Conservation (phyloP, 2,329 filamentous ascomycete species). For the Diaporthe citrichinensis region DNA sequence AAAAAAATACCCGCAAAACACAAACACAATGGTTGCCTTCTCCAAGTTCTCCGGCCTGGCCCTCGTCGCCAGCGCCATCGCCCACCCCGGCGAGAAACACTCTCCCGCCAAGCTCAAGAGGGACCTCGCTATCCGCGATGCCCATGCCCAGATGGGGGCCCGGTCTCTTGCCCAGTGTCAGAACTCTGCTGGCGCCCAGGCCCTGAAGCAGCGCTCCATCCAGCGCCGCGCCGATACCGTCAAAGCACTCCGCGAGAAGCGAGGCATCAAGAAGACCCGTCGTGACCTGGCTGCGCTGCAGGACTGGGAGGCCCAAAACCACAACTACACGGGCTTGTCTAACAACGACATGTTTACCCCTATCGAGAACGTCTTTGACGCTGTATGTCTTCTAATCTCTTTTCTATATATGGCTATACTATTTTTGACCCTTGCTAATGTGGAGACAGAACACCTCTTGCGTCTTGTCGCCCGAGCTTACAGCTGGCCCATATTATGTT, state of each 20-base stretch:
- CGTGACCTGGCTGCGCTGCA: constrained; percentile 51
- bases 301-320: constrained; percentile 52
- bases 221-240: constrained; percentile 57
- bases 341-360: constrained; percentile 51
- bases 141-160: constrained; percentile 49
- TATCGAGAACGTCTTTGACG: constrained; percentile 51
- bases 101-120: constrained; percentile 49
- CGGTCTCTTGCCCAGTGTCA: constrained; percentile 45
- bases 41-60: constrained; percentile 36
- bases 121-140: constrained; percentile 52
- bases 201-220: constrained; percentile 56
- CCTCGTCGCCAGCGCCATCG: constrained; percentile 47
- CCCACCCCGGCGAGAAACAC: constrained; percentile 53
- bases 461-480: constrained; percentile 53
- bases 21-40: constrained; percentile 39
- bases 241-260: constrained; percentile 55
- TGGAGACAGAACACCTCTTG: constrained; percentile 50
- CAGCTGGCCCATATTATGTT: constrained; percentile 54
- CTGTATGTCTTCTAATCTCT: constrained; percentile 25
- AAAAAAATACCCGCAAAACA: neutral
- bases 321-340: constrained; percentile 50
- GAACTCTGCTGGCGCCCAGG: constrained; percentile 54
- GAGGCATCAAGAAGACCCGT: constrained; percentile 52
- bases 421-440: neutral
- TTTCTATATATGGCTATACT: no score